phyloP scores from a whole-genome alignment of 1,284 basidiomycete species.

The Phlebopus sp. region DNA sequence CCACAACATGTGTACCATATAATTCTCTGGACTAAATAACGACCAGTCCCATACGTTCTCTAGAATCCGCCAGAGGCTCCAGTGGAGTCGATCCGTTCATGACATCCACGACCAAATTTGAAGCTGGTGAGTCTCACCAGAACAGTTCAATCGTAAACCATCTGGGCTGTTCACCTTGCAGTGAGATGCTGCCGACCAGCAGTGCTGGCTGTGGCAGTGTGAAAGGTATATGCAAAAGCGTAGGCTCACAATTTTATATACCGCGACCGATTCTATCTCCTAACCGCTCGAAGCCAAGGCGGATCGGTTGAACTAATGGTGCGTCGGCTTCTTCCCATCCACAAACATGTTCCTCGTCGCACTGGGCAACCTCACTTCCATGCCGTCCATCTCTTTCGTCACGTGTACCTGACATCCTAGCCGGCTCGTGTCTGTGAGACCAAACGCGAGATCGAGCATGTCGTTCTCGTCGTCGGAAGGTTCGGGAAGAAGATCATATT shows the following conservation, averaged over 20 bases:
- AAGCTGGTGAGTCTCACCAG: no score
- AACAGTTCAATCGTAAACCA: no score
- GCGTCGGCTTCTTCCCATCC: slow-evolving; percentile 61
- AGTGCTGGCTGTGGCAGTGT: slow-evolving; percentile 22
- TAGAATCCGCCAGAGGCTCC: no score
- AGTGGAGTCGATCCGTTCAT: no score
- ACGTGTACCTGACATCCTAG: slow-evolving; percentile 84
- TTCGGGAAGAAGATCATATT: slow-evolving; percentile 85
- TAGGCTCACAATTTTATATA: not conserved
- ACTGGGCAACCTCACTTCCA: slow-evolving; percentile 82
- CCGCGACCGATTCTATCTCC: not conserved
- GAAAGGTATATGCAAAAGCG: slow-evolving; percentile 29
- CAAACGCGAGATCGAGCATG: slow-evolving; percentile 98
- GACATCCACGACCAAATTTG: no score
- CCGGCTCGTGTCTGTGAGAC: slow-evolving; percentile 89
- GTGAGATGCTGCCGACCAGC: not conserved
- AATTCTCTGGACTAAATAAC: no score
- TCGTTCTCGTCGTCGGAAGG: slow-evolving; percentile 98
- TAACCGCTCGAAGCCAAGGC: not conserved
- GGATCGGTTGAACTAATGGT: slow-evolving; percentile 33
- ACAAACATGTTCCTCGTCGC: slow-evolving; percentile 99
- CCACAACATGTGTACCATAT: no score
- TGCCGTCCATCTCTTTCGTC: slow-evolving; percentile 81
- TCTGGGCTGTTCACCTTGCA: no score
- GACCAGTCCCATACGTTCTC: no score